Conservation (phyloP, 2,329 filamentous ascomycete species). For the Penicillium sumatraense region DNA sequence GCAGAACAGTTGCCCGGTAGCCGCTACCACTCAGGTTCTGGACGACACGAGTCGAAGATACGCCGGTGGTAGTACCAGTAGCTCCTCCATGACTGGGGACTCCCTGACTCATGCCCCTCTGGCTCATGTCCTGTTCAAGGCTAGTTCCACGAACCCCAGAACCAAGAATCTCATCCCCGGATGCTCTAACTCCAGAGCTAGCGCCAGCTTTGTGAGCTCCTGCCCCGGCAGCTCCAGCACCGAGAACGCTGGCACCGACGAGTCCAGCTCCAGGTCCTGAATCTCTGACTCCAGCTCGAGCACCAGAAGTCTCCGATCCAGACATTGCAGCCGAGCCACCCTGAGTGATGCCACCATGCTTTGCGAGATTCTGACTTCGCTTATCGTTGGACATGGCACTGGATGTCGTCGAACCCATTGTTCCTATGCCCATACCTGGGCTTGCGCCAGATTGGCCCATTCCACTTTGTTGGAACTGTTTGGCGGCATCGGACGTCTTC, state of each 20-base stretch:
- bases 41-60: constrained; percentile 10
- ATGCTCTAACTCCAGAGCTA: too few relatives aligned
- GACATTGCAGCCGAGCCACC: constrained; percentile 6
- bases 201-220: too few relatives aligned
- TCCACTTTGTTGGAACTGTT: constrained; percentile 5
- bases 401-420: not conserved
- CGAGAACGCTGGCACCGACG: not conserved
- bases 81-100: not conserved
- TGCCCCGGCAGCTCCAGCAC: not conserved
- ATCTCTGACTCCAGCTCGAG: not conserved
- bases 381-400: not conserved
- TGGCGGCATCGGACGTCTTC: not conserved
- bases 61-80: not conserved
- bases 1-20: constrained; percentile 31
- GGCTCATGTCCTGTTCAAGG: not conserved
- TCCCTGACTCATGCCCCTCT: constrained; percentile 1
- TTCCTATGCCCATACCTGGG: constrained; percentile 7
- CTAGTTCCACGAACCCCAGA: constrained; percentile 2
- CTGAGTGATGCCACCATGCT: not conserved
- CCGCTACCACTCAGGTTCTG: constrained; percentile 13
- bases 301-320: not conserved
- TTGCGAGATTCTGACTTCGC: constrained; percentile 5
- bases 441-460: not conserved
- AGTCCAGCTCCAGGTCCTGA: not conserved
- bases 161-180: too few relatives aligned